Evolutionary conservation across 768 basidiomycete species (phyloP).

Genomic region (Mycena epipterygia): DNA sequence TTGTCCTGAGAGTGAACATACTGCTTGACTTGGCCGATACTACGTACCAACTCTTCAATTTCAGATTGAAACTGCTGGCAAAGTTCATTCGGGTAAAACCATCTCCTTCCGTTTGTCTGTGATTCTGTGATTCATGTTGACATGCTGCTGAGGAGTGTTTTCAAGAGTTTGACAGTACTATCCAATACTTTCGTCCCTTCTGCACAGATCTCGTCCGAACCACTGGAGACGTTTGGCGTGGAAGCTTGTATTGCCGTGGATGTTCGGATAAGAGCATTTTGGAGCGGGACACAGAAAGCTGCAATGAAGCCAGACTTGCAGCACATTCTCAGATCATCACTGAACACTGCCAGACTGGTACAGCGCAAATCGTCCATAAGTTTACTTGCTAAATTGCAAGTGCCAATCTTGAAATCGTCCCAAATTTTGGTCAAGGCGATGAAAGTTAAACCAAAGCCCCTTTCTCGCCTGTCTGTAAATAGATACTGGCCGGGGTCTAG

Average conservation of each 20-base stretch:
- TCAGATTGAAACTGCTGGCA: no score
- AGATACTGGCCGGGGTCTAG: no score
- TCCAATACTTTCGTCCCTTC: neutral
- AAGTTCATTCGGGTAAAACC: no score
- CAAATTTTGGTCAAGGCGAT: neutral
- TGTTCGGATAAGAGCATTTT: neutral
- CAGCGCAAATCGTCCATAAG: neutral
- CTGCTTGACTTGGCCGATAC: no score
- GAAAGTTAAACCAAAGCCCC: neutral
- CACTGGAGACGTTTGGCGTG: neutral
- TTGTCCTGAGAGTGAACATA: neutral
- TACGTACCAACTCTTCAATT: no score
- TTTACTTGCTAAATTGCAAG: neutral
- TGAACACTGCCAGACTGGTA: neutral
- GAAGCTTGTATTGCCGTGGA: neutral
- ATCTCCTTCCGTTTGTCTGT: no score
- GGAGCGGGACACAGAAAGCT: neutral
- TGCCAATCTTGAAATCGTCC: neutral
- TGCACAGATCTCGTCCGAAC: neutral
- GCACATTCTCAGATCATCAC: neutral
- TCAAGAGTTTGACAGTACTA: no score
- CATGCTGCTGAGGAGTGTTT: no score
- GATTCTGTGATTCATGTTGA: no score
- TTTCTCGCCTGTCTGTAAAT: no score
- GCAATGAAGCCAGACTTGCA: neutral